Evolutionary conservation across 2,329 filamentous ascomycete genomes (phyloP).

Genomic region (Plectosphaerella cucumerina): DNA sequence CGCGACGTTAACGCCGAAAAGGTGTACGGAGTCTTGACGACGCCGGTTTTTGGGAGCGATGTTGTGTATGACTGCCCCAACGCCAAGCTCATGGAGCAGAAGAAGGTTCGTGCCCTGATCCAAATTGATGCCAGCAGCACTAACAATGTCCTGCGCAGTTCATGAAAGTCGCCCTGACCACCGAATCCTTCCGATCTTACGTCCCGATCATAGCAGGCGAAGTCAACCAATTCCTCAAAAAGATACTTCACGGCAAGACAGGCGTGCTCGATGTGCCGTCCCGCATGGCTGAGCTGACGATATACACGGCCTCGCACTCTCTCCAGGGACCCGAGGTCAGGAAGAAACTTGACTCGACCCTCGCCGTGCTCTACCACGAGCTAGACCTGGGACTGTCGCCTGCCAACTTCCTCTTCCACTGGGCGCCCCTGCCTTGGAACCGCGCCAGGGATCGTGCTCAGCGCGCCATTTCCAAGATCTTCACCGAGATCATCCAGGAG

Average conservation of each 20-base stretch:
- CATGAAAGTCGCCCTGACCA: slow-evolving; percentile 67
- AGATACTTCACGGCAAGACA: too few species aligned
- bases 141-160: slow-evolving; percentile 35
- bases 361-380: slow-evolving; percentile 74
- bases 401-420: slow-evolving; percentile 78
- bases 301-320: slow-evolving; percentile 74
- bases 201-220: slow-evolving; percentile 70
- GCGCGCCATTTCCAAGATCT: slow-evolving; percentile 64
- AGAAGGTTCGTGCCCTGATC: slow-evolving; percentile 42
- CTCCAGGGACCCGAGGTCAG: slow-evolving; percentile 76
- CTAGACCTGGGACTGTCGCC: slow-evolving; percentile 75
- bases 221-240: slow-evolving; percentile 28
- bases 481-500: slow-evolving; percentile 65
- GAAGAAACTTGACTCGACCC: slow-evolving; percentile 63
- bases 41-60: slow-evolving; percentile 66
- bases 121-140: neutral
- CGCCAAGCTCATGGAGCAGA: slow-evolving; percentile 83
- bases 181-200: slow-evolving; percentile 59
- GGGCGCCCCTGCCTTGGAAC: slow-evolving; percentile 75
- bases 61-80: slow-evolving; percentile 85
- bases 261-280: slow-evolving; percentile 61
- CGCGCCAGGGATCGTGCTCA: slow-evolving; percentile 67
- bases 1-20: slow-evolving; percentile 51
- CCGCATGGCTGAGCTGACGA: slow-evolving; percentile 71
- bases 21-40: slow-evolving; percentile 46